phyloP scores from a whole-genome alignment of 352 stramenopile species.

The Phytophthora kernoviae region DNA sequence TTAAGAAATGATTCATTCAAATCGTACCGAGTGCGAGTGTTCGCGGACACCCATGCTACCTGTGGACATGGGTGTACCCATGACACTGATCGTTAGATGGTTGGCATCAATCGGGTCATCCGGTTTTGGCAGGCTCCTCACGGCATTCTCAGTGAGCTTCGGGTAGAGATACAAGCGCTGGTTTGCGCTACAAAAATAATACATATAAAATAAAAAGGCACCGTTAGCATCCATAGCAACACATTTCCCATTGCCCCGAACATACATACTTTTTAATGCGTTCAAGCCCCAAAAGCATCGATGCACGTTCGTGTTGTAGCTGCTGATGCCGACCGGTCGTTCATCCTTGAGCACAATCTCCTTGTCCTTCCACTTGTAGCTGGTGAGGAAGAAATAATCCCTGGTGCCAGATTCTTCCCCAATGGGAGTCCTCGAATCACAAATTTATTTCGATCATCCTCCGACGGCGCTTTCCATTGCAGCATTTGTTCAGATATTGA shows the following conservation, averaged over 20 bases:
- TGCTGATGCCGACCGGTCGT: constrained; percentile 73
- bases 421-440: constrained; percentile 81
- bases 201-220: constrained; percentile 7
- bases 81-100: constrained; percentile 70
- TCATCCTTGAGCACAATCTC: constrained; percentile 85
- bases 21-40: constrained; percentile 33
- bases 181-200: constrained; percentile 37
- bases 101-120: constrained; percentile 64
- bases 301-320: constrained; percentile 87
- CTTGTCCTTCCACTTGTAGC: constrained; percentile 88
- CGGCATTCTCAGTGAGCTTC: constrained; percentile 78
- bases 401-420: constrained; percentile 69
- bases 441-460: constrained; percentile 89
- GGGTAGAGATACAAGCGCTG: constrained; percentile 83
- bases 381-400: constrained; percentile 91
- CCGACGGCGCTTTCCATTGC: constrained; percentile 84
- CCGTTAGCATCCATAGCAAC: constrained; percentile 2
- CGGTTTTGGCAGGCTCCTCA: constrained; percentile 64
- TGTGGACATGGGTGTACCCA: constrained; percentile 46
- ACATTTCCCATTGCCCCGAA: background rate
- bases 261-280: constrained; percentile 72
- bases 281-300: constrained; percentile 84
- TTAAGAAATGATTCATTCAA: background rate
- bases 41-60: constrained; percentile 25
- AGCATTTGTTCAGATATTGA: constrained; percentile 75